Conservation (phyloP, 257 asterid genomes). For the Forsythia suspensa region DNA sequence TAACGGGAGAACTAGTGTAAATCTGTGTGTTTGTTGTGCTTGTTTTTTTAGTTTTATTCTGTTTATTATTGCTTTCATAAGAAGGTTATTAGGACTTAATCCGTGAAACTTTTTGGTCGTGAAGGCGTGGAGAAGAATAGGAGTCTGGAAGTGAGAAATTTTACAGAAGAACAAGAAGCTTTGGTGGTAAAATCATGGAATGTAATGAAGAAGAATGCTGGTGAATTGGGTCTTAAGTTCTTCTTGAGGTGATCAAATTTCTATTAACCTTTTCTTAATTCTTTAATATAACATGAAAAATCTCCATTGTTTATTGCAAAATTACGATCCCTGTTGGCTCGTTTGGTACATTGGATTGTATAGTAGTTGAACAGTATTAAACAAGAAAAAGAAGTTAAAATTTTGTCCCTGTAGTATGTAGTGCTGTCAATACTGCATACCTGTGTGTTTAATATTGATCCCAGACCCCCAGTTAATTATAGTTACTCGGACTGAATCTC, state of each 20-base stretch:
- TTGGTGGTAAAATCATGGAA: slow-evolving; percentile 1
- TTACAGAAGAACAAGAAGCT: slow-evolving; percentile 64
- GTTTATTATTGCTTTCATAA: background rate
- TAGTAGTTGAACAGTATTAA: background rate
- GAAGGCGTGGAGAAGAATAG: slow-evolving; percentile 34
- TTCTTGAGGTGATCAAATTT: slow-evolving; percentile 53
- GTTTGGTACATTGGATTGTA: background rate
- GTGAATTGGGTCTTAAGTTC: slow-evolving; percentile 80
- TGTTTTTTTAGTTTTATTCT: background rate
- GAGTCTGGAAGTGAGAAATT: slow-evolving; percentile 18
- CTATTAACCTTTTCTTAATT: background rate
- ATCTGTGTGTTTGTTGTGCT: background rate
- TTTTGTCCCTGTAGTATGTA: no score
- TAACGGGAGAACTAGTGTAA: background rate
- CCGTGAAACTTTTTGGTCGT: background rate
- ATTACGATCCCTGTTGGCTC: background rate
- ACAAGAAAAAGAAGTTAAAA: background rate
- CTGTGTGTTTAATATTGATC: background rate
- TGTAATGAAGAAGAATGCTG: slow-evolving; percentile 79
- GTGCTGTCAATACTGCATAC: background rate
- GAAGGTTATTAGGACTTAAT: background rate
- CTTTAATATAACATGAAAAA: background rate
- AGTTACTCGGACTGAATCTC: background rate
- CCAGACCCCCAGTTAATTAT: background rate
- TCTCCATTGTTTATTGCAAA: background rate